These are phyloP conservation scores for Withania somnifera DNA, from an alignment of 305 asterid species.

Conservation along the genomic window DNA sequence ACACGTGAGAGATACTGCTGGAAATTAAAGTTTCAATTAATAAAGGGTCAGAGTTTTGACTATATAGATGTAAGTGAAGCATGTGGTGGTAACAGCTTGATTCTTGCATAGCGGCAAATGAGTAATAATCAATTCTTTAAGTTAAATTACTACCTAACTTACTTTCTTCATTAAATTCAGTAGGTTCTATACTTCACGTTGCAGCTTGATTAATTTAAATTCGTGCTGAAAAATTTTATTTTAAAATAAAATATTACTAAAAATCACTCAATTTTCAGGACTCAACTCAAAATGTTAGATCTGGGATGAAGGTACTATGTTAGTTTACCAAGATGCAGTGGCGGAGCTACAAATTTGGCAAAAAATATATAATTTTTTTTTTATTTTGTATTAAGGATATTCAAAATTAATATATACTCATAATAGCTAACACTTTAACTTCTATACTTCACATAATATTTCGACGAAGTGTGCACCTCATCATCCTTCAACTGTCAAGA, in stretches of 20 bases:
- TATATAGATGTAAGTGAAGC: neutral
- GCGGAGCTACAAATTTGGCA: neutral
- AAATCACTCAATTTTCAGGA: neutral
- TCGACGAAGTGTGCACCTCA: too few species aligned
- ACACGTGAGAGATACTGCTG: neutral
- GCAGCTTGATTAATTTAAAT: neutral
- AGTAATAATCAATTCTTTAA: neutral
- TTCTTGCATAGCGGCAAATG: neutral
- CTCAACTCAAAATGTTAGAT: neutral
- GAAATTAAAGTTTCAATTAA: neutral
- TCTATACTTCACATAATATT: neutral
- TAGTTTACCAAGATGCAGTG: too few species aligned
- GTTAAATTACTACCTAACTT: neutral
- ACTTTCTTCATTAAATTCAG: neutral
- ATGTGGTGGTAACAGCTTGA: constrained; percentile 13
- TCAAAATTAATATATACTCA: too few species aligned
- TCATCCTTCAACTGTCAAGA: neutral
- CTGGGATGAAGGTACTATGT: neutral
- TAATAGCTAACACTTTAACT: too few species aligned
- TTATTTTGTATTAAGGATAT: too few species aligned
- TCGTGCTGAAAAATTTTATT: neutral
- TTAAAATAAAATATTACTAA: rapidly evolving
- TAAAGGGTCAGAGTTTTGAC: neutral
- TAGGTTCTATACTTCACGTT: too few species aligned
- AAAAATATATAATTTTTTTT: too few species aligned